phyloP scores from a whole-genome alignment of 371 early-diverging fungal genomes.

The Sporodiniella umbellata region DNA sequence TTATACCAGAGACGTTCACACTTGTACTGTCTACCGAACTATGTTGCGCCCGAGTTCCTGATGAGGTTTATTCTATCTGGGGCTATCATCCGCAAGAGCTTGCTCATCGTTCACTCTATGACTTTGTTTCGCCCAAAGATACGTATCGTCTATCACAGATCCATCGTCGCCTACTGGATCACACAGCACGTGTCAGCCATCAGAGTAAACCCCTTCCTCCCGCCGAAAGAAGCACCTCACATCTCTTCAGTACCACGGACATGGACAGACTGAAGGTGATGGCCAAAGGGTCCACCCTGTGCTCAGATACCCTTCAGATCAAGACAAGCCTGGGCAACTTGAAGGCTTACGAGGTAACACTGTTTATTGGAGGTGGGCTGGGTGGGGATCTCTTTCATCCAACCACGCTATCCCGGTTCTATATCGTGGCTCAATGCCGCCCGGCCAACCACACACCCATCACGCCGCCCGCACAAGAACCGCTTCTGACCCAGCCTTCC shows the following conservation, averaged over 20 bases:
- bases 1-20: no score
- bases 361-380: constrained; percentile 60
- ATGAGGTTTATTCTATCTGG: constrained; percentile 52
- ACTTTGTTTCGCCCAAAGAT: constrained; percentile 48
- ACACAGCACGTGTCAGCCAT: not conserved
- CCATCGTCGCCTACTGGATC: constrained; percentile 45
- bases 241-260: constrained; percentile 33
- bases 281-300: constrained; percentile 37
- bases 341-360: constrained; percentile 42
- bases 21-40: constrained; percentile 52
- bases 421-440: constrained; percentile 37
- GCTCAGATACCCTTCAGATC: constrained; percentile 53
- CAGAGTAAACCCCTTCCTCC: constrained; percentile 39
- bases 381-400: constrained; percentile 48
- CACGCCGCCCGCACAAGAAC: no score
- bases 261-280: constrained; percentile 21
- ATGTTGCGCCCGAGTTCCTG: constrained; percentile 57
- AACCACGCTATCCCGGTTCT: constrained; percentile 23
- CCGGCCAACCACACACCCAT: no score
- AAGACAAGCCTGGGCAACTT: constrained; percentile 51
- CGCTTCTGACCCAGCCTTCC: no score
- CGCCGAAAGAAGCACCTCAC: constrained; percentile 47
- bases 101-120: constrained; percentile 54
- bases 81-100: constrained; percentile 61
- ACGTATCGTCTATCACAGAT: constrained; percentile 40